Base-by-base conservation (phyloP, 1,284 basidiomycete species). In the Schizopora paradoxa region DNA sequence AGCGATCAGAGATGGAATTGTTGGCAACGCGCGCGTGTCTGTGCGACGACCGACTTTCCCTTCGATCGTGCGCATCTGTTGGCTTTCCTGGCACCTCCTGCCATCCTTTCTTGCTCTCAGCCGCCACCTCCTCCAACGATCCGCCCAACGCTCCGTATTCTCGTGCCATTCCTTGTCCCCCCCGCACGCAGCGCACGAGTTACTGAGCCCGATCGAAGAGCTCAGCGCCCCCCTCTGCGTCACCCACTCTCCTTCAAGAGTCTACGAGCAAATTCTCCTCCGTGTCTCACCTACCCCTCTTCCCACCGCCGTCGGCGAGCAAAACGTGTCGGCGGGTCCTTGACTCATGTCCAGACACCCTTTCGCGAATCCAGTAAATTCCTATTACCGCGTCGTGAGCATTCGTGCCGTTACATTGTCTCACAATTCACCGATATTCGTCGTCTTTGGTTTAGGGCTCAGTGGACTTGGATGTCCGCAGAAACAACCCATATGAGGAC, bases 301-400 rank as follows among this genome's bases (percentile, higher is more conserved):
- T 3, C 11, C 22, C 18, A 19, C 33, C 18, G 33, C 18, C 6
- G 33, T 19, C 4, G 33, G 22, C 33, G 6, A 10, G 33, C 18
- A 35, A 35, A 22, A 31, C 10, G 28, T n/a, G 10, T 10, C 33
- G 33, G 22, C 18, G 33, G 18, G 33, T 16, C 3, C 14, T 6
- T 32, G 31, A 35, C 11, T 31, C n/a, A 50, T 46, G 48, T 42
- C 45, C 35, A 41, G 48, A 10, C 48, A 50, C 36, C 48, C 48
- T n/a, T 50, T 50, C 33, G 48, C 48, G 7, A 46, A 50, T 28
- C 48, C 48, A 19, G 48, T 39, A 23, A 32, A 42, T 25, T 29
- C 33, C 18, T 46, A 46, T 33, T 36, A 16, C 10, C 39, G 41
- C 4, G 34, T 41, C 22, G 44, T 47, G 13, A 28, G 48, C 40